These are phyloP conservation scores for Aegilops tauschii DNA, from an alignment of 176 grass and related monocot genomes.

Conservation along the genomic window DNA sequence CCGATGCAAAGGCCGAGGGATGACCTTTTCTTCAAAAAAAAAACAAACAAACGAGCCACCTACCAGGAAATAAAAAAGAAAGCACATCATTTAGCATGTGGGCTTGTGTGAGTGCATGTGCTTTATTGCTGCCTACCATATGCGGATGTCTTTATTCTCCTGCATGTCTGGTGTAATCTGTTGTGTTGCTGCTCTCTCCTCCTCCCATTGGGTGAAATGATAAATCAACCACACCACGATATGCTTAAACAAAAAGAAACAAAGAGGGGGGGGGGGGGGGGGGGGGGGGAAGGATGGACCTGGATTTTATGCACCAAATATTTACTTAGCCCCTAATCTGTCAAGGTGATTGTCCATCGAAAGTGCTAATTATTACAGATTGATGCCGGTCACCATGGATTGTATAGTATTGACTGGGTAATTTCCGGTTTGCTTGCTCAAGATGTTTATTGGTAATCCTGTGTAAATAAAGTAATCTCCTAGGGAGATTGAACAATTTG, in stretches of 20 bases:
- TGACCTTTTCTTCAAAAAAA: no score
- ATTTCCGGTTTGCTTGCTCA: neutral
- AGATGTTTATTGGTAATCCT: neutral
- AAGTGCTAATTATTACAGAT: slow-evolving; percentile 12
- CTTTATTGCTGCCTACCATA: no score
- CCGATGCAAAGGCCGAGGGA: no score
- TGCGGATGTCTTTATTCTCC: no score
- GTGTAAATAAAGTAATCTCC: neutral
- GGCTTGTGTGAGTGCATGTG: no score
- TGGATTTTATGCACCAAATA: neutral
- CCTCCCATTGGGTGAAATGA: no score
- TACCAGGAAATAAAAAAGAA: no score
- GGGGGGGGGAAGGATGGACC: neutral
- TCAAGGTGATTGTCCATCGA: slow-evolving; percentile 1
- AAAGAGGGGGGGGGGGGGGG: no score
- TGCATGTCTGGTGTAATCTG: neutral
- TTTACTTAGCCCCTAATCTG: neutral
- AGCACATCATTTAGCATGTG: no score
- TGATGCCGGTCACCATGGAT: neutral
- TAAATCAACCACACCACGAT: neutral
- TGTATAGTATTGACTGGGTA: neutral
- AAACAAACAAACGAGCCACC: no score
- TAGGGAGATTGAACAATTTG: no score
- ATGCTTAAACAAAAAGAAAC: neutral
- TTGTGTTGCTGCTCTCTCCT: no score